These are phyloP conservation scores for Fragilaria radians DNA, from an alignment of 108 stramenopile species.

Conservation along the genomic window DNA sequence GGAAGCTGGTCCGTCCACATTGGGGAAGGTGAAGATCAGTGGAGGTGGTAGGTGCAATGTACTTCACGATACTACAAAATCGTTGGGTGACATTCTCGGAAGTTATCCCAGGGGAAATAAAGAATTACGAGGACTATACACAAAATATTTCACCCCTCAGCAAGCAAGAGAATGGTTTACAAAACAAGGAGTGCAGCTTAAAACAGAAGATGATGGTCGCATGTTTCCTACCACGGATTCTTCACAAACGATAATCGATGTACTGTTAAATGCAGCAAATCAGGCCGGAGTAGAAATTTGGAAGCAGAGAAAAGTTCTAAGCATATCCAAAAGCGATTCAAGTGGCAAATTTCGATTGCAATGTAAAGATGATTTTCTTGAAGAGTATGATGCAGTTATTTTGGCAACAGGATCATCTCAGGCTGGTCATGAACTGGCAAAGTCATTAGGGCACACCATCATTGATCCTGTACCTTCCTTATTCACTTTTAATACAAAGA, in stretches of 20 bases:
- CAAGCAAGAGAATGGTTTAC: conserved; percentile 86
- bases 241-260: conserved; percentile 85
- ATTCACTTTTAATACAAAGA: conserved; percentile 82
- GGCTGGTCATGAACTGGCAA: conserved; percentile 76
- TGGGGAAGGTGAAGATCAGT: conserved; percentile 88
- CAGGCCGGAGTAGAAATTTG: conserved; percentile 54
- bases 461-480: conserved; percentile 82
- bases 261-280: conserved; percentile 52
- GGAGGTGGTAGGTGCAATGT: conserved; percentile 93
- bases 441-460: conserved; percentile 68
- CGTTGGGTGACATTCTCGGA: conserved; percentile 55
- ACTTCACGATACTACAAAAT: conserved; percentile 82
- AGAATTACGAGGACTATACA: conserved; percentile 76
- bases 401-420: conserved; percentile 91
- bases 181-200: conserved; percentile 76
- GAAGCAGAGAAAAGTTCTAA: conserved; percentile 5
- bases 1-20: conserved; percentile 72
- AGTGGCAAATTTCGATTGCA: neutral
- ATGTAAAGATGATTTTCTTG: conserved; percentile 11
- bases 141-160: conserved; percentile 65
- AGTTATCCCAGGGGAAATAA: conserved; percentile 86
- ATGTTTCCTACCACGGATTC: conserved; percentile 92
- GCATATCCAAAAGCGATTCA: conserved; percentile 3
- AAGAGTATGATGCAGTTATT: conserved; percentile 63
- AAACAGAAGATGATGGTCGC: conserved; percentile 92